Conservation (phyloP, 1,139 yeast species). For the Yamadazyma trypodendri region DNA sequence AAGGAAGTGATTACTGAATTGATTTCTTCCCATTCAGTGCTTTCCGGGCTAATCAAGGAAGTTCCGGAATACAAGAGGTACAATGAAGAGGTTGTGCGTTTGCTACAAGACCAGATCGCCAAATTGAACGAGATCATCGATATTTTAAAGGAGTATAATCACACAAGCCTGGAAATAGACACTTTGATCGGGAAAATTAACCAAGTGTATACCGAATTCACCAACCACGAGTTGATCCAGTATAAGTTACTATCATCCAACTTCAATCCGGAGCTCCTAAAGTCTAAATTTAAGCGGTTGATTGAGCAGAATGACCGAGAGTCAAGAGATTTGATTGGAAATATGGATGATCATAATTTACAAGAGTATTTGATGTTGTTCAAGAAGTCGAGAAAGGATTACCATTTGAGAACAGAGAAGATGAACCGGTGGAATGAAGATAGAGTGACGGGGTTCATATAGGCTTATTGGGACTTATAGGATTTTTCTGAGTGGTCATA, state of each 20-base stretch:
- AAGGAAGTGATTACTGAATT: constrained; percentile 1
- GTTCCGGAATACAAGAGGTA: constrained; percentile 23
- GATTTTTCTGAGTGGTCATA: too few species aligned
- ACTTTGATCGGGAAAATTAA: constrained; percentile 27
- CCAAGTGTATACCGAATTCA: constrained; percentile 30
- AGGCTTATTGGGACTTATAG: too few species aligned
- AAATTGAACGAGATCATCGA: constrained; percentile 23
- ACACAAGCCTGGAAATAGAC: constrained; percentile 24
- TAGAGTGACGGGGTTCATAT: constrained; percentile 54
- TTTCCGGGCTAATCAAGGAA: constrained; percentile 32
- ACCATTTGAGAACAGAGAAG: constrained; percentile 58
- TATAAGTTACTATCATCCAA: constrained; percentile 41
- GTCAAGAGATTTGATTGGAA: constrained; percentile 21
- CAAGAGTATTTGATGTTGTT: constrained; percentile 44
- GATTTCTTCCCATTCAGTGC: constrained; percentile 19
- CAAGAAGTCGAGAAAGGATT: constrained; percentile 43
- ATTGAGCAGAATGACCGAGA: constrained; percentile 25
- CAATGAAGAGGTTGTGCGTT: constrained; percentile 17
- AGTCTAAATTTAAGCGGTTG: constrained; percentile 27
- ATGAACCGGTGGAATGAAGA: constrained; percentile 65
- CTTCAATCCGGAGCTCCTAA: constrained; percentile 35
- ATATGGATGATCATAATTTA: constrained; percentile 2
- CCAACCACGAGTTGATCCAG: constrained; percentile 37
- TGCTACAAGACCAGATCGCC: constrained; percentile 21
- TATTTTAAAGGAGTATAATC: constrained; percentile 28